These are phyloP conservation scores for Lentinula edodes DNA, from an alignment of 768 basidiomycete species.

Conservation along the genomic window DNA sequence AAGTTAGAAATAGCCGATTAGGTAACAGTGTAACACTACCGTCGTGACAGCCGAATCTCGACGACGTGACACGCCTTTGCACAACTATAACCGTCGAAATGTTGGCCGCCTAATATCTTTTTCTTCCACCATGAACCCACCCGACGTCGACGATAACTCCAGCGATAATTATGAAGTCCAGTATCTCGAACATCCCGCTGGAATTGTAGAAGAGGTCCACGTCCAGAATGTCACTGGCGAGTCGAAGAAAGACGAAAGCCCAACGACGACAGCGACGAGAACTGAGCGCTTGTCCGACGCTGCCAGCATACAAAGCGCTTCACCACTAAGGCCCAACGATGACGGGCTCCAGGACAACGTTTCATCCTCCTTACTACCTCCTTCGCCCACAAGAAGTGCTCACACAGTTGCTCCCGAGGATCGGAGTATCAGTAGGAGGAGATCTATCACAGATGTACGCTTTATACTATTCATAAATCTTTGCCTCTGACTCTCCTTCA, in stretches of 20 bases:
- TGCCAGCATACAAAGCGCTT: conserved; percentile 50
- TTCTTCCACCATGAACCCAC: conserved; percentile 17
- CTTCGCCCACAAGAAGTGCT: conserved; percentile 4
- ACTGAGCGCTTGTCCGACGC: conserved; percentile 38
- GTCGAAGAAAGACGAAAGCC: conserved; percentile 11
- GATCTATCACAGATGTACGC: conserved; percentile 59
- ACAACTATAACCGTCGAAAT: neutral
- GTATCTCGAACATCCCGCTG: conserved; percentile 13
- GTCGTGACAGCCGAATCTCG: neutral
- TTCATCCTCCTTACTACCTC: neutral
- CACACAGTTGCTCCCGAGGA: conserved; percentile 21
- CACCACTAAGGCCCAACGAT: conserved; percentile 8
- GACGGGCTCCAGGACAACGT: neutral
- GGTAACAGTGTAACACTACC: neutral
- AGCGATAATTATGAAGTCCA: conserved; percentile 21
- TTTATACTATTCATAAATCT: conserved; percentile 5
- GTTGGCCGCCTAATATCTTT: conserved; percentile 5
- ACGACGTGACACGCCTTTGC: neutral
- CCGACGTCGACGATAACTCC: conserved; percentile 29
- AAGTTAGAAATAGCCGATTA: neutral
- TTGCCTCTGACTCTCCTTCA: conserved; percentile 20
- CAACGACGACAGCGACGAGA: conserved; percentile 32
- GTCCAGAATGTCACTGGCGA: conserved; percentile 13
- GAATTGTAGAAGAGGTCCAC: conserved; percentile 19
- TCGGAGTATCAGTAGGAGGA: conserved; percentile 33